Evolutionary conservation across 345 rosid genomes (phyloP), one percentile per base, ranked within the genome.

Genomic region (Acer campestre): DNA sequence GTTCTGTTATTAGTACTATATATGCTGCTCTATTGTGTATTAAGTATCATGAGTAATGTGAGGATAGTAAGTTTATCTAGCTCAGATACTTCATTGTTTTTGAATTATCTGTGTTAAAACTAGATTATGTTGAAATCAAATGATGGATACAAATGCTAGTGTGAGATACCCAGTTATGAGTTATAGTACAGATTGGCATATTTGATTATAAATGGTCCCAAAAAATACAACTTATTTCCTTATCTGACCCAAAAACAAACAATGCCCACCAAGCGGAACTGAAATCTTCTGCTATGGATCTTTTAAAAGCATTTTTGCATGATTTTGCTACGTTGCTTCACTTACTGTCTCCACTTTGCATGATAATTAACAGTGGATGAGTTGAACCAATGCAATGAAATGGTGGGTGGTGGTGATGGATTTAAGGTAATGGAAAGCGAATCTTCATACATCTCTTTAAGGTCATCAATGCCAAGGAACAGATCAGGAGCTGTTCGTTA

Each of bases 301-400:
- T 46, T 46, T 46, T 46, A 9, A 46, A 46, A 46, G 49, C 13
- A 46, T 46, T 46, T 46, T 38, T 13, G 6, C n/a, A 12, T 2
- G 1, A 17, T 46, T 53, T 49, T 56, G 51, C 62, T 35, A 38
- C n/a, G 18, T 74, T 2, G 27, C 35, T 74, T 63, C 29, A 62
- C 40, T 25, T 48, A 17, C 2, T 17, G 59, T 17, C 27, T 63
- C 29, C 46, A 13, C 20, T 67, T 17, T 67, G 48, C 13, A 38
- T 40, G 10, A 67, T 68, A 40, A 56, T 68, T 38, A 53, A 68
- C 82, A 82, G 88, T 82, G 81, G 86, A 78, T 25, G 81, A 82
- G 51, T 53, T 80, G 84, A 78, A 78, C 69, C 84, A 80, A 27
- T 85, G 86, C 58, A 78, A 82, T 73, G 76, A 78, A 67, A 62